Percentiles rank a stretch among this genome's conserved stretches.
Conservation (phyloP, 2,329 filamentous ascomycete species). For the Alternaria sp. region DNA sequence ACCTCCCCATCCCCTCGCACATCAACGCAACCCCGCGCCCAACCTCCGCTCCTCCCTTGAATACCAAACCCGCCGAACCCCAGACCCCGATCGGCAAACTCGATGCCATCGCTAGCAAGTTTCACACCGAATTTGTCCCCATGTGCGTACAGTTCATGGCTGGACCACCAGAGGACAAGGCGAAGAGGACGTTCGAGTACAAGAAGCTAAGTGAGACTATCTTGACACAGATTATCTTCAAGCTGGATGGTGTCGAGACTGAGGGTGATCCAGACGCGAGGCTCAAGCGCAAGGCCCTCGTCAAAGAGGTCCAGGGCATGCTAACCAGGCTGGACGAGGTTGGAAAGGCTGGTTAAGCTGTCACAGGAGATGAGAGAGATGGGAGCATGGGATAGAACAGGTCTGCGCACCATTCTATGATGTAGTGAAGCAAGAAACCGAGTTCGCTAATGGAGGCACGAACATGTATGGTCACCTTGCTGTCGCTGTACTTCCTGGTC, state of each 20-base stretch:
- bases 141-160: slow-evolving; percentile 69
- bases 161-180: slow-evolving; percentile 66
- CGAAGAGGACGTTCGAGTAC: slow-evolving; percentile 77
- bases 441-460: not conserved
- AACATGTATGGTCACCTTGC: not conserved
- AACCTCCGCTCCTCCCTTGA: slow-evolving; percentile 46
- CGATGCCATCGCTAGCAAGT: slow-evolving; percentile 70
- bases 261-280: slow-evolving; percentile 73
- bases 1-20: slow-evolving; percentile 49
- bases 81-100: slow-evolving; percentile 65
- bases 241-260: slow-evolving; percentile 79
- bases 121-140: slow-evolving; percentile 71
- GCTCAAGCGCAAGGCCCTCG: slow-evolving; percentile 73
- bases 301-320: slow-evolving; percentile 74
- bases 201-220: slow-evolving; percentile 78
- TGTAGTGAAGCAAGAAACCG: not conserved
- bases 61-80: slow-evolving; percentile 33
- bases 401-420: not conserved
- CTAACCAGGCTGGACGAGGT: slow-evolving; percentile 70
- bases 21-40: slow-evolving; percentile 45
- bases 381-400: not conserved
- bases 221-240: slow-evolving; percentile 78
- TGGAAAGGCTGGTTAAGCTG: slow-evolving; percentile 26
- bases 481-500: not conserved
- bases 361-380: not conserved